Base-by-base conservation (phyloP, 257 asterid species). In the Solanum acaule region DNA sequence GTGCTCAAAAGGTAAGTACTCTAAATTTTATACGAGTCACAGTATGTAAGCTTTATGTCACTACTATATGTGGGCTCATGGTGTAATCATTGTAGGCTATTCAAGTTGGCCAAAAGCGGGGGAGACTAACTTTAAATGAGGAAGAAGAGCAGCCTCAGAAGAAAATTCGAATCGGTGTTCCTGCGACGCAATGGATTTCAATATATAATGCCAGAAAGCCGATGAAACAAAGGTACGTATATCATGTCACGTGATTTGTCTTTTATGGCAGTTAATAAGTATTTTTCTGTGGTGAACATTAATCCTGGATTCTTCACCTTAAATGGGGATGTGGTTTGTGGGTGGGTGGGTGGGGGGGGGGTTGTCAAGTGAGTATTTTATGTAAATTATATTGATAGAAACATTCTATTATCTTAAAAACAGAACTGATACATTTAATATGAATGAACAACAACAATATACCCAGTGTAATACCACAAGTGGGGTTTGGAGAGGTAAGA, bases 151-250 rank as follows among this genome's bases (percentile, higher is more conserved):
- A 87, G 86, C 91, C 93, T 22, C 90, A 85, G 90, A 92, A 92
- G 94, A 92, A 92, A 72, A 83, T 92, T 82, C 93, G 94, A 0
- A 85, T 87, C 73, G 94, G 94, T 42, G 59, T 87, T 71, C 93
- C 94, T 52, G 94, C 94, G 13, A 88, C 92, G 15, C 94, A 92
- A 44, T 92, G 94, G 94, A 90, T 92, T n/a, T 89, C 93, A 63
- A 88, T 92, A 85, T 92, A 92, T 87, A 92, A 92, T 89, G 93
- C 94, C 16, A 87, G 93, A 89, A 87, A 72, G 87, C 94, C 94
- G 42, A 92, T 92, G 94, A 92, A 92, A 83, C 94, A 92, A 86
- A 81, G 94, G 93, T 91, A 77, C 85, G 8, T 79, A 73, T 85
- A 77, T 72, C 84, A 56, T 61, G 37, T 13, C 84, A 44, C 67